Conservation (phyloP, 768 basidiomycete species). For the Boletus eberwhitei region DNA sequence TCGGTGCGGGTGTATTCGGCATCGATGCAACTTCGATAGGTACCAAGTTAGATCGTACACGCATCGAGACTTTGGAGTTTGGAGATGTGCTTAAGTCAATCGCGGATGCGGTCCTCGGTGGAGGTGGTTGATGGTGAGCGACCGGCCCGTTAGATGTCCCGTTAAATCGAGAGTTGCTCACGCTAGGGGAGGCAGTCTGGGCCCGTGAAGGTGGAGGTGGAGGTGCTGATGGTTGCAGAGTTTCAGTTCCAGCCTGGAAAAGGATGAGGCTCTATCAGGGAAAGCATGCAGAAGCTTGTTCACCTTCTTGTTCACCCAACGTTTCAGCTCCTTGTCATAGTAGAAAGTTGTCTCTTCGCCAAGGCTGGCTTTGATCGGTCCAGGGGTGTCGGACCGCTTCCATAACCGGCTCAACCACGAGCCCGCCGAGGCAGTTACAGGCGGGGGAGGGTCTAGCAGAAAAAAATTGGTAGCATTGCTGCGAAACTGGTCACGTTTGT, state of each 20-base stretch:
- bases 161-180: constrained; percentile 36
- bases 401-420: constrained; percentile 86
- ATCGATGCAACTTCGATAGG: constrained; percentile 42
- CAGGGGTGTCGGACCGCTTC: constrained; percentile 63
- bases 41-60: constrained; percentile 63
- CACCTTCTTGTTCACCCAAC: constrained; percentile 96
- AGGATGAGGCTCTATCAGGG: not conserved
- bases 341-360: constrained; percentile 90
- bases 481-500: not conserved
- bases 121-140: constrained; percentile 14
- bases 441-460: constrained; percentile 6
- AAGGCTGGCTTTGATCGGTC: constrained; percentile 85
- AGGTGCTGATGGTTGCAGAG: constrained; percentile 50
- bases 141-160: constrained; percentile 25
- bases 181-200: constrained; percentile 80
- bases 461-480: not conserved
- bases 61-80: constrained; percentile 49
- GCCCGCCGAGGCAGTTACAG: constrained; percentile 36
- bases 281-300: constrained; percentile 11
- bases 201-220: constrained; percentile 81
- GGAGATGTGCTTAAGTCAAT: constrained; percentile 57
- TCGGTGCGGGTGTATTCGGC: constrained; percentile 30
- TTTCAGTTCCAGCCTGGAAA: constrained; percentile 51
- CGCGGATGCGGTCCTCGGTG: constrained; percentile 57
- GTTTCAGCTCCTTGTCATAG: constrained; percentile 91